A percentile compares a stretch with the other conserved stretches of the same genome.
These are phyloP conservation scores for Cyclostephanos invisitatus DNA, from an alignment of 108 stramenopile species.

Conservation along the genomic window DNA sequence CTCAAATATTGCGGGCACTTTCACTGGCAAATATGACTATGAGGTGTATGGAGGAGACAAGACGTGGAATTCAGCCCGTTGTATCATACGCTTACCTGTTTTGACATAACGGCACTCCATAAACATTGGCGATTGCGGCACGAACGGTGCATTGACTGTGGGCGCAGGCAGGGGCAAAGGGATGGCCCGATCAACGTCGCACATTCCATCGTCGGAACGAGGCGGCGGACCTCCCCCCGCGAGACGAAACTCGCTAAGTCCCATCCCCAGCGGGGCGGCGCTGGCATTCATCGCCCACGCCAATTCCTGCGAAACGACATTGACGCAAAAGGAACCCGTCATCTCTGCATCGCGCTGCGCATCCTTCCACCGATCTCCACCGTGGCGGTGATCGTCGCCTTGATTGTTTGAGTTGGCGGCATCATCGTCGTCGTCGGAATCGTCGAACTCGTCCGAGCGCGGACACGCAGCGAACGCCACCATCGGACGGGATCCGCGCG, in stretches of 20 bases:
- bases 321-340: conserved; percentile 32
- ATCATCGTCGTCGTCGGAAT: conserved; percentile 16
- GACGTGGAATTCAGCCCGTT: background rate
- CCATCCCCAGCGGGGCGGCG: conserved; percentile 34
- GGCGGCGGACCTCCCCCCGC: background rate
- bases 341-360: conserved; percentile 33
- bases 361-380: conserved; percentile 17
- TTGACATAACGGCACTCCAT: conserved; percentile 35
- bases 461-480: conserved; percentile 38
- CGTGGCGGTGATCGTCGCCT: background rate
- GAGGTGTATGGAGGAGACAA: no score
- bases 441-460: conserved; percentile 20
- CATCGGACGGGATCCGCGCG: conserved; percentile 33
- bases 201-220: background rate
- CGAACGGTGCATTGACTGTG: conserved; percentile 18
- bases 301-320: conserved; percentile 28
- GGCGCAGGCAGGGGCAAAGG: conserved; percentile 24
- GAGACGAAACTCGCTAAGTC: conserved; percentile 32
- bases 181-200: background rate
- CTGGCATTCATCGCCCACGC: conserved; percentile 38
- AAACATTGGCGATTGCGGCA: conserved; percentile 14
- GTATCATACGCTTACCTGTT: conserved; percentile 1
- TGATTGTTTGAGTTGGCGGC: background rate
- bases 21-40: no score
- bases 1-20: no score